phyloP scores from a whole-genome alignment of 2,329 filamentous ascomycete genomes.

The Hypoxylon sp. region DNA sequence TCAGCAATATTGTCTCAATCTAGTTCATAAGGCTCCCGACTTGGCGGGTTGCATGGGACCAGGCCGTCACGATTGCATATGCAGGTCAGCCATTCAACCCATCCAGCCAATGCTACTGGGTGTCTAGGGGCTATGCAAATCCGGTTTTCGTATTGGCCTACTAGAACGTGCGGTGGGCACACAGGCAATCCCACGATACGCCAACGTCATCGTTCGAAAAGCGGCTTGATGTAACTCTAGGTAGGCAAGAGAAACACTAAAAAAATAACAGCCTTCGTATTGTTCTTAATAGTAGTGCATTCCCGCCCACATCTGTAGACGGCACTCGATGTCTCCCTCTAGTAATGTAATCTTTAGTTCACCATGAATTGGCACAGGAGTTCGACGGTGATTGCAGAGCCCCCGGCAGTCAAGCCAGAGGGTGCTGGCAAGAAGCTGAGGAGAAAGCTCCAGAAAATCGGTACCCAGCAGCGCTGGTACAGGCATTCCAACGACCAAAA shows the following conservation, averaged over 20 bases:
- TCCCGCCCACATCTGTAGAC: constrained; percentile 26
- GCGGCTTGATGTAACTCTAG: constrained; percentile 38
- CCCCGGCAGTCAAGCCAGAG: constrained; percentile 45
- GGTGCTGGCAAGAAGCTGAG: constrained; percentile 51
- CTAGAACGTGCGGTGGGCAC: constrained; percentile 38
- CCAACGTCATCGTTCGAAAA: constrained; percentile 47
- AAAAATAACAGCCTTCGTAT: constrained; percentile 34
- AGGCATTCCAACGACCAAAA: constrained; percentile 40
- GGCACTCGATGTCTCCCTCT: constrained; percentile 5
- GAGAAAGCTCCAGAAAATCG: constrained; percentile 53
- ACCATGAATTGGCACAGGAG: constrained; percentile 51
- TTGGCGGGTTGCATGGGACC: constrained; percentile 38
- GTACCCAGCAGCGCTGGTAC: constrained; percentile 46
- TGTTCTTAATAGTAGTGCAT: constrained; percentile 36
- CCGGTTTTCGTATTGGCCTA: constrained; percentile 54
- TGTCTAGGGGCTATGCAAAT: constrained; percentile 47
- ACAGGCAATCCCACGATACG: constrained; percentile 36
- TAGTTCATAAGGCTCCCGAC: constrained; percentile 33
- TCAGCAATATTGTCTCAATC: constrained; percentile 4
- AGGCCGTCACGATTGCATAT: constrained; percentile 43
- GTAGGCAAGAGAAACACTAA: constrained; percentile 41
- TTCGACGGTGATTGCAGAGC: constrained; percentile 43
- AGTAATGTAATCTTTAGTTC: constrained; percentile 35
- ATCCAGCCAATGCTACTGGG: constrained; percentile 35
- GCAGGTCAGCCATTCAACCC: constrained; percentile 39